These are phyloP conservation scores for Pleoardoris graminearum DNA, from an alignment of 2,329 filamentous ascomycete species.

Conservation along the genomic window DNA sequence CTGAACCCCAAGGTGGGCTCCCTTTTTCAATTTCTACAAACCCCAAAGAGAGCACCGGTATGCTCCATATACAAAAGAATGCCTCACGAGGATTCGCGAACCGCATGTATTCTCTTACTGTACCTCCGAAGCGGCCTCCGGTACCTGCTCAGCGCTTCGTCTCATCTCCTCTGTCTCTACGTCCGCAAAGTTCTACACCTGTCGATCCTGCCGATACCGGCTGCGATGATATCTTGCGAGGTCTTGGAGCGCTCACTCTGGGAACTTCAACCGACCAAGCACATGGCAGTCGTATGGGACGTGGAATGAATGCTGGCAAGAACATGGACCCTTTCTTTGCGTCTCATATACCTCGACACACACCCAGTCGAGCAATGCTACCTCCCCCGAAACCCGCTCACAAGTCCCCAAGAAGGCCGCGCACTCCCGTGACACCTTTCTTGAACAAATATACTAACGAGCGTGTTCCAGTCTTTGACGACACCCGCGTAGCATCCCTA, in stretches of 20 bases:
- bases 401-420: conserved; percentile 15
- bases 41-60: conserved; percentile 25
- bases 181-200: conserved; percentile 27
- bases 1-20: conserved; percentile 52
- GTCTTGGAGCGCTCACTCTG: conserved; percentile 32
- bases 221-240: conserved; percentile 30
- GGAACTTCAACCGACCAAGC: conserved; percentile 23
- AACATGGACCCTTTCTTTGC: conserved; percentile 28
- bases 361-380: conserved; percentile 22
- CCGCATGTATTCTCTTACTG: conserved; percentile 23
- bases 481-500: conserved; percentile 74
- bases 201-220: conserved; percentile 37
- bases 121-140: conserved; percentile 19
- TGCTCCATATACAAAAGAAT: conserved; percentile 38
- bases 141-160: conserved; percentile 23
- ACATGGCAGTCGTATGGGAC: conserved; percentile 25
- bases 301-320: conserved; percentile 35
- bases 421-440: conserved; percentile 55
- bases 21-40: conserved; percentile 47
- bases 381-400: conserved; percentile 24
- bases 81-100: conserved; percentile 19
- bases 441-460: conserved; percentile 76
- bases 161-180: conserved; percentile 30
- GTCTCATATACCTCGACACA: conserved; percentile 30
- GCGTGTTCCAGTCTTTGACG: conserved; percentile 73